A percentile compares a stretch with the other conserved stretches of the same genome.
Evolutionary conservation across 192 early-diverging fungal genomes (phyloP).

Genomic region (Thoreauomyces humboldtii): DNA sequence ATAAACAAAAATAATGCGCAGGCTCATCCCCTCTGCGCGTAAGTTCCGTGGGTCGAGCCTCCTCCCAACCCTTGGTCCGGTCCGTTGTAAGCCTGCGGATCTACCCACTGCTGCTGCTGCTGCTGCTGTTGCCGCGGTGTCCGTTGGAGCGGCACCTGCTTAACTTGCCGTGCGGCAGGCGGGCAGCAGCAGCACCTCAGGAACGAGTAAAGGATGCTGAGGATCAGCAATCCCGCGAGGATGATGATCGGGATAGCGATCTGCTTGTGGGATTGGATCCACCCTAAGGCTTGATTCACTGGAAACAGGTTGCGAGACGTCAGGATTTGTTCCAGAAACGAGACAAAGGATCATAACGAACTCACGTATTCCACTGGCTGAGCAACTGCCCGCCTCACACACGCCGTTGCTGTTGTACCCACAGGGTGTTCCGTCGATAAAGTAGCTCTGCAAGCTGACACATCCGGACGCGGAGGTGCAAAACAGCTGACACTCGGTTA

Average conservation of each 20-base stretch:
- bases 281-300: conserved; percentile 31
- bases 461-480: conserved; percentile 22
- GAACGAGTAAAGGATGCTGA: conserved; percentile 21
- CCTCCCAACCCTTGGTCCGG: too few species aligned
- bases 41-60: too few species aligned
- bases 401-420: conserved; percentile 20
- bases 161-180: not conserved
- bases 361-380: conserved; percentile 20
- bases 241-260: conserved; percentile 40
- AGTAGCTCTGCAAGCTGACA: not conserved
- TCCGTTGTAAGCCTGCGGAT: conserved; percentile 34
- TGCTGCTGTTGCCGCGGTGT: not conserved
- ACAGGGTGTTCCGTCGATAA: conserved; percentile 48
- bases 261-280: conserved; percentile 30
- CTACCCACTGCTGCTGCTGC: conserved; percentile 16
- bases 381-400: conserved; percentile 33
- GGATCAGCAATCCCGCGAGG: conserved; percentile 31
- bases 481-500: conserved; percentile 32
- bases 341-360: not conserved
- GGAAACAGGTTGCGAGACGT: not conserved
- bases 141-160: not conserved
- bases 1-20: too few species aligned
- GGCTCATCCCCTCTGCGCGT: too few species aligned
- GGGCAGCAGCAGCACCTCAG: conserved; percentile 28
- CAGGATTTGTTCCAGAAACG: not conserved